These are phyloP conservation scores for Naganishia liquefaciens DNA, from an alignment of 1,284 basidiomycete genomes.

Conservation along the genomic window DNA sequence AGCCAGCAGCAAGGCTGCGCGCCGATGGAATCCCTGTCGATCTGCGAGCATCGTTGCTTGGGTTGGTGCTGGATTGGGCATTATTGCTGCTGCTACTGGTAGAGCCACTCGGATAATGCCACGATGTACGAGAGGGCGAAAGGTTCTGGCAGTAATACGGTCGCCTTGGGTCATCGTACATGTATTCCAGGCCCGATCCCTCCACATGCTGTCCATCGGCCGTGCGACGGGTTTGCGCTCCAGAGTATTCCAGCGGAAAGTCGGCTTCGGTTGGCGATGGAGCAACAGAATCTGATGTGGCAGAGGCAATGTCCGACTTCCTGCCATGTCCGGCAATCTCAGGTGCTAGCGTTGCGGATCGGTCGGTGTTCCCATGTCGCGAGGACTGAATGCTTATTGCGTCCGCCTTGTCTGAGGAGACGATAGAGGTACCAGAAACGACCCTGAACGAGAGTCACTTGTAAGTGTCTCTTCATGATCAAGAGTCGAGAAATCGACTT, in stretches of 20 bases:
- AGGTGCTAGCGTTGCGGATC: not conserved
- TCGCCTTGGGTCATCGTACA: slow-evolving; percentile 33
- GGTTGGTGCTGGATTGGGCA: not conserved
- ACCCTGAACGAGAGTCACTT: not conserved
- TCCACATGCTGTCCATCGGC: not conserved
- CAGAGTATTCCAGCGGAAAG: slow-evolving; percentile 14
- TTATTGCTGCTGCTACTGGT: not conserved
- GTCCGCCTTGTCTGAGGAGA: slow-evolving; percentile 14
- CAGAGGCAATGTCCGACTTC: not conserved
- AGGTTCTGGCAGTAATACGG: slow-evolving; percentile 26
- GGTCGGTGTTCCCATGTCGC: slow-evolving; percentile 8
- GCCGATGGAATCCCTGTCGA: not conserved
- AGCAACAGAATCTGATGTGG: slow-evolving; percentile 12
- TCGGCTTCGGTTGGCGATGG: slow-evolving; percentile 31
- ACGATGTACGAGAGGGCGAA: slow-evolving; percentile 3
- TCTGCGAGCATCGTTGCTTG: not conserved
- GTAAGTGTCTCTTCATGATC: not conserved
- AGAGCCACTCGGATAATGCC: not conserved
- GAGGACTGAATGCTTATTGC: slow-evolving; percentile 6
- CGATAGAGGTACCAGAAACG: slow-evolving; percentile 1
- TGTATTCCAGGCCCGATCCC: slow-evolving; percentile 14
- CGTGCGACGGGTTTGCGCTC: slow-evolving; percentile 1
- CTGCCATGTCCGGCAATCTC: slow-evolving; percentile 6
- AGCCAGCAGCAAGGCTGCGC: slow-evolving; percentile 6
- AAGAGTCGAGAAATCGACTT: not conserved